phyloP scores from a whole-genome alignment of 441 rosid species.

The Pelargonium myrrhifolium region DNA sequence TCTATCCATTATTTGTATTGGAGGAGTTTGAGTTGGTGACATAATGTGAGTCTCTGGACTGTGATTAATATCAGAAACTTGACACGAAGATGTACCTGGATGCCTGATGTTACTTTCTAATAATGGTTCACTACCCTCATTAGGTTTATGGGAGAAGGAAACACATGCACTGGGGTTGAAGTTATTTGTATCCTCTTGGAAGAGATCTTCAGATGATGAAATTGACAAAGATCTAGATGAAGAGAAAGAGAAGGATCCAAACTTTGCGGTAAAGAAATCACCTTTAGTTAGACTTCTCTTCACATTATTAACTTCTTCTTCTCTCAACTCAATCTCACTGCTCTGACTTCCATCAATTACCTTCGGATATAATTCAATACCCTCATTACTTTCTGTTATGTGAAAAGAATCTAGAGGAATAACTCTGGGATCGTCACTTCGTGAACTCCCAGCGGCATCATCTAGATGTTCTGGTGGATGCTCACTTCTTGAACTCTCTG shows the following conservation, averaged over 20 bases:
- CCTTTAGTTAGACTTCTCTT: slow-evolving; percentile 9
- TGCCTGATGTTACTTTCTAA: slow-evolving; percentile 20
- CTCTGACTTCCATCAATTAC: slow-evolving; percentile 10
- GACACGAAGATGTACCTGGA: slow-evolving; percentile 26
- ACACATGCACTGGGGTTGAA: slow-evolving; percentile 1
- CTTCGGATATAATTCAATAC: slow-evolving; percentile 6
- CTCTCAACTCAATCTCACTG: background rate
- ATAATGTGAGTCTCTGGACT: slow-evolving; percentile 20
- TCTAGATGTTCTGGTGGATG: background rate
- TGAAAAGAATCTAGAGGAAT: background rate
- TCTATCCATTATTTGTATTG: slow-evolving; percentile 1
- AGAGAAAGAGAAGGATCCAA: slow-evolving; percentile 19
- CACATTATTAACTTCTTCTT: background rate
- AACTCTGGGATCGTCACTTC: too few relatives aligned
- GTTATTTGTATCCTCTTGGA: slow-evolving; percentile 18
- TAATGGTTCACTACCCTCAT: slow-evolving; percentile 4
- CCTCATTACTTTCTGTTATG: background rate
- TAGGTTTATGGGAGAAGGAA: slow-evolving; percentile 7
- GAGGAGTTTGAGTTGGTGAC: slow-evolving; percentile 4
- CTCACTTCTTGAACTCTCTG: slow-evolving; percentile 1
- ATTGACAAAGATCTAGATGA: slow-evolving; percentile 26
- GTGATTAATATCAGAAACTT: slow-evolving; percentile 29
- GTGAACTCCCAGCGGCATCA: too few relatives aligned
- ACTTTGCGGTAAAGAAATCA: slow-evolving; percentile 3
- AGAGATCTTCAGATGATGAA: slow-evolving; percentile 29